phyloP scores from a whole-genome alignment of 306 rosid genomes.

The Amphicarpaea edgeworthii region DNA sequence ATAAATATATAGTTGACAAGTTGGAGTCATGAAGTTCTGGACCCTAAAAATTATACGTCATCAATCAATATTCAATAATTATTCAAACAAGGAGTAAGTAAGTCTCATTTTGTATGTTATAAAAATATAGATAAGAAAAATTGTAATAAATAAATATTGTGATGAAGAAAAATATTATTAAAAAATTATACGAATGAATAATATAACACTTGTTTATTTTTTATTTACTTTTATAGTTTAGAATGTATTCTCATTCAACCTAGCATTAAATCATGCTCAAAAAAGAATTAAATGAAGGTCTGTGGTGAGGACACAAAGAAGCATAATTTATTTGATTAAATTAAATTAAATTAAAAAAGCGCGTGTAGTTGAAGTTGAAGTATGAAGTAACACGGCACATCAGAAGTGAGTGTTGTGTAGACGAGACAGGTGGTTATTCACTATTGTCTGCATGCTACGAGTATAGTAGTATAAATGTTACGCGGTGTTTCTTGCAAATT shows the following conservation, averaged over 20 bases:
- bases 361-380: too few relatives aligned
- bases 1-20: background rate
- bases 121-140: background rate
- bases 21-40: background rate
- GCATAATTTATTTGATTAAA: too few relatives aligned
- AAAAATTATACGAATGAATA: background rate
- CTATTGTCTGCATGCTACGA: slow-evolving; percentile 25
- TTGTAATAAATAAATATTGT: too few relatives aligned
- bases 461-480: too few relatives aligned
- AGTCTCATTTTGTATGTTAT: background rate
- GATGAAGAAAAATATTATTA: too few relatives aligned
- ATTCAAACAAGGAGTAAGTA: background rate
- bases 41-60: background rate
- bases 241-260: too few relatives aligned
- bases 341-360: too few relatives aligned
- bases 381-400: too few relatives aligned
- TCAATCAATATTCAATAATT: background rate
- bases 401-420: background rate
- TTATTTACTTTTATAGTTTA: too few relatives aligned
- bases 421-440: slow-evolving; percentile 14
- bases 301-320: too few relatives aligned
- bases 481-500: background rate
- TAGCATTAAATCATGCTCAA: too few relatives aligned
- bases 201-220: background rate
- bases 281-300: too few relatives aligned